A percentile compares a stretch with the other conserved stretches of the same genome.
phyloP scores from a whole-genome alignment of 169 alveolate genomes.

The Sarcocystis neurona region DNA sequence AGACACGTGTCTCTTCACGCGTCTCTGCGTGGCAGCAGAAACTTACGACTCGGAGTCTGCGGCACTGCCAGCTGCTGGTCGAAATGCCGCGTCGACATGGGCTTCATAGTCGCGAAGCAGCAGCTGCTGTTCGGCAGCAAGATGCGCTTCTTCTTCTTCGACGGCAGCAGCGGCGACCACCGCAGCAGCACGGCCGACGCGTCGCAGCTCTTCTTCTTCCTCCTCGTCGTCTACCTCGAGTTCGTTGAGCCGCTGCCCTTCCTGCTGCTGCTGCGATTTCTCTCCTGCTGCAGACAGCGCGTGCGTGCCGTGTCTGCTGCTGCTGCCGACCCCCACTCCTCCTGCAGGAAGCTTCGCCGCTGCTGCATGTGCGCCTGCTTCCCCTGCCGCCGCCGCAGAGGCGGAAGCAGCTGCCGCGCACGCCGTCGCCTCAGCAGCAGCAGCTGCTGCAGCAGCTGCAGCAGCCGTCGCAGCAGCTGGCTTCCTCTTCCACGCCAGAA shows the following conservation, averaged over 20 bases:
- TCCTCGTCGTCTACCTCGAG: too few species aligned
- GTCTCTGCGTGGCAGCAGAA: neutral
- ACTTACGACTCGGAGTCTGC: neutral
- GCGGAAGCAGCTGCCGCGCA: too few species aligned
- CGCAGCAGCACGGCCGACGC: constrained; percentile 9
- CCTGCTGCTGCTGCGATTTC: too few species aligned
- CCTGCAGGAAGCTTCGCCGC: too few species aligned
- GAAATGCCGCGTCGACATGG: neutral
- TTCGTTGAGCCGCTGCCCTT: too few species aligned
- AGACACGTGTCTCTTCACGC: too few species aligned
- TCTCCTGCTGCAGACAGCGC: neutral
- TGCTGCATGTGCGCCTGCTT: too few species aligned
- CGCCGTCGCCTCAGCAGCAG: neutral
- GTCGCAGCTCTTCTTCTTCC: neutral
- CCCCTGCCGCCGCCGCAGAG: too few species aligned
- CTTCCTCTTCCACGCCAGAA: constrained; percentile 18
- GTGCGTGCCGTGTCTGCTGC: neutral
- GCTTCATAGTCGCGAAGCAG: neutral
- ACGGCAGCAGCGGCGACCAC: neutral
- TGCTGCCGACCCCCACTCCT: too few species aligned
- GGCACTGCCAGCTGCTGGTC: neutral
- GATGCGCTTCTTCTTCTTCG: constrained; percentile 11
- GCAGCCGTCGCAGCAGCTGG: neutral
- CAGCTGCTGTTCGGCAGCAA: neutral
- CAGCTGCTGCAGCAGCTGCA: constrained; percentile 7